Evolutionary conservation across 2,329 filamentous ascomycete genomes (phyloP), one percentile per base, ranked within the genome.

Genomic region (Cladobotryum mycophilum): DNA sequence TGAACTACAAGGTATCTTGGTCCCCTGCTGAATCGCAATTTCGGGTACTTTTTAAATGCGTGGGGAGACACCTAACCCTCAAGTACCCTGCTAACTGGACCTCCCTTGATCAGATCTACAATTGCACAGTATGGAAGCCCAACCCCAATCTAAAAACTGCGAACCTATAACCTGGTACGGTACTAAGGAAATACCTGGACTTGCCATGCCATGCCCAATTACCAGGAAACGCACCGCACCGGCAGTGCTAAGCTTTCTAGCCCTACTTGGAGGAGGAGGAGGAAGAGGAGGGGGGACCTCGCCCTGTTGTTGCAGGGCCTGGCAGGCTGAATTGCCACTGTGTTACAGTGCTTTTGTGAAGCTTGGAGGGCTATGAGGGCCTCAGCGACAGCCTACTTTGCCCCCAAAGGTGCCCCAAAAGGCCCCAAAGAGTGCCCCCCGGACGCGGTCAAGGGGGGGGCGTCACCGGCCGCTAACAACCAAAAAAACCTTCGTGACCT

Each of bases 401-500:
- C 25, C 25, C 22, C 25, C 25, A 30, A 30, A 5, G 8, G 25
- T 30, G 25, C 25, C 25, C 25, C 25, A 30, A 30, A 30, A 30
- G 25, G 25, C 25, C 6, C 25, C 25, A 30, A 30, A 30, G 25
- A 30, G 6, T 30, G 43, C 5, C 22, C 34, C 43, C 34, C 43
- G 18, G 48, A 52, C 51, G 48, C 50, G 45, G 50, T 46, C 53
- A 53, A 53, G 48, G 51, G 57, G 20, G 20, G 60, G 56, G 58
- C 60, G 60, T 64, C 61, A 62, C 61, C 56, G 58, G 53, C 58
- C 62, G 61, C 62, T 65, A 30, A 62, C 60, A 60, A 62, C 62
- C 66, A 68, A 69, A 68, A 68, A 53, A 54, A 64, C 63, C 64
- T 65, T 67, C 60, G 64, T 66, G 62, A 65, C 64, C 61, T 61